phyloP scores from a whole-genome alignment of 2,329 filamentous ascomycete species.

The Penicillium sp. region DNA sequence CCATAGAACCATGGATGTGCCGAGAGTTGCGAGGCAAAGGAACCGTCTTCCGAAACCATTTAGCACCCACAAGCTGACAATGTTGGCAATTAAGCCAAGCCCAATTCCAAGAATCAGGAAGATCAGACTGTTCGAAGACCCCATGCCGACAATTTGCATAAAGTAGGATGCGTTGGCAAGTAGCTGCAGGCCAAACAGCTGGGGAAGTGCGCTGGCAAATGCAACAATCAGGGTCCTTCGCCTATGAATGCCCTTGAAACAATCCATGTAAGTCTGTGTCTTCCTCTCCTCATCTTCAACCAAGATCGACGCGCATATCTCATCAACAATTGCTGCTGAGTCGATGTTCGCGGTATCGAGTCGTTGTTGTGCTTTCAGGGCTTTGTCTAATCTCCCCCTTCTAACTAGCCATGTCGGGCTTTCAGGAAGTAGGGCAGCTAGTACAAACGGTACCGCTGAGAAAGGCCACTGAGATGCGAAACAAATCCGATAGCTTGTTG shows the following conservation, averaged over 20 bases:
- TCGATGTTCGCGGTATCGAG: constrained; percentile 15
- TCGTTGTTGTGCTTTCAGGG: constrained; percentile 23
- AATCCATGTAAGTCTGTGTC: constrained; percentile 41
- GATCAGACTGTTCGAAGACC: constrained; percentile 40
- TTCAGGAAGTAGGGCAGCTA: constrained; percentile 56
- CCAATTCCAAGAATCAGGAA: constrained; percentile 55
- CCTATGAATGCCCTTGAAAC: constrained; percentile 30
- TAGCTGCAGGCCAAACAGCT: constrained; percentile 53
- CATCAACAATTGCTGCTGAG: constrained; percentile 18
- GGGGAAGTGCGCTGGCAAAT: constrained; percentile 50
- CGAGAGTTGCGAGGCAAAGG: constrained; percentile 47
- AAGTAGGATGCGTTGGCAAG: constrained; percentile 51
- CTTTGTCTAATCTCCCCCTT: constrained; percentile 44
- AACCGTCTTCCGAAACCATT: constrained; percentile 48
- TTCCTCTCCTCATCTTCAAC: constrained; percentile 51
- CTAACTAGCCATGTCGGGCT: constrained; percentile 57
- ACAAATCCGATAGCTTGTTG: constrained; percentile 36
- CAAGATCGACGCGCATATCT: constrained; percentile 22
- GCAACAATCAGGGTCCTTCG: constrained; percentile 34
- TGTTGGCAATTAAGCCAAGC: constrained; percentile 52
- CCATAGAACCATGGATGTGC: constrained; percentile 46
- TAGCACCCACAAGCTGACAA: constrained; percentile 51
- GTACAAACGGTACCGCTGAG: constrained; percentile 49
- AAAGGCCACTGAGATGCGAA: constrained; percentile 57
- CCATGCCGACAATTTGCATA: constrained; percentile 37